These are phyloP conservation scores for Beta lomatogona DNA, from an alignment of 179 eudicot genomes.

Conservation along the genomic window DNA sequence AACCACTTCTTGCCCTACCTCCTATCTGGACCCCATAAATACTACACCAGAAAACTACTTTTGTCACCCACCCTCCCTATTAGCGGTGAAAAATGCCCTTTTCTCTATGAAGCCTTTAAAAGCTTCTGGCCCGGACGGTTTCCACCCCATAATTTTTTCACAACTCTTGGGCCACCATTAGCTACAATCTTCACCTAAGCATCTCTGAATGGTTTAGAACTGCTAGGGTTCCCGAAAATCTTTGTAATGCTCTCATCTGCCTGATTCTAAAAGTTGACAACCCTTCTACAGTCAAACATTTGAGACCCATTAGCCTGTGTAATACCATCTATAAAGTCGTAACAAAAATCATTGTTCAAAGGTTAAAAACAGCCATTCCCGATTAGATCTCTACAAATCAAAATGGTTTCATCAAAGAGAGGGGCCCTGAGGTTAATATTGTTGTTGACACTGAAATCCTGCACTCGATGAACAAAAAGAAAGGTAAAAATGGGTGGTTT, in stretches of 20 bases:
- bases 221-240: background rate
- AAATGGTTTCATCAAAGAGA: background rate
- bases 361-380: background rate
- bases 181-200: background rate
- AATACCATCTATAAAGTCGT: too few species aligned
- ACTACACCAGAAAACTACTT: too few species aligned
- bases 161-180: background rate
- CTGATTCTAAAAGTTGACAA: constrained; percentile 1
- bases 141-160: background rate
- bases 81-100: background rate
- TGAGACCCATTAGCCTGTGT: too few species aligned
- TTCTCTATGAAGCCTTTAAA: background rate
- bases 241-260: background rate
- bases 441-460: background rate
- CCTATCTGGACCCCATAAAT: fast-evolving
- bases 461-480: background rate
- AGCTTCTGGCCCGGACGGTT: constrained; percentile 5
- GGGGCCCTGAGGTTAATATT: background rate
- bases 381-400: background rate
- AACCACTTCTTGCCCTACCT: background rate
- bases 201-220: background rate
- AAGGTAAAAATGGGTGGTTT: background rate
- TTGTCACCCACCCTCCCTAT: too few species aligned
- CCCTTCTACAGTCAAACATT: too few species aligned
- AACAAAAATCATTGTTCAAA: too few species aligned